Percentiles rank a stretch among this genome's conserved stretches.
phyloP scores from a whole-genome alignment of 2,329 filamentous ascomycete species.

The Diplodia scrobiculata region DNA sequence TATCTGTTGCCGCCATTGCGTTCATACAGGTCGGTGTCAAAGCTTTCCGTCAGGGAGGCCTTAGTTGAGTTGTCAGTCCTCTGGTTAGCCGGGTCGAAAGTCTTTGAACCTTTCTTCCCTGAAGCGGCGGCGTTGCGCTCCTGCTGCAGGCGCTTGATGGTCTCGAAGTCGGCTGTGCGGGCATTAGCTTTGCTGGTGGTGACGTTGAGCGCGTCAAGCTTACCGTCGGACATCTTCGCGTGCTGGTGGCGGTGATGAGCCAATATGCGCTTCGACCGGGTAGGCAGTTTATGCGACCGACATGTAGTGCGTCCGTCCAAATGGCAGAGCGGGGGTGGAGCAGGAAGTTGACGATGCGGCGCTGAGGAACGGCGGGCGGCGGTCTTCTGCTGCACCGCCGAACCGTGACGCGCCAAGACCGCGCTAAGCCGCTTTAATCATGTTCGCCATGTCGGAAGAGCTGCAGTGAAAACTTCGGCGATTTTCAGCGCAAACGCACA shows the following conservation, averaged over 20 bases:
- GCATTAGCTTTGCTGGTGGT: slow-evolving; percentile 29
- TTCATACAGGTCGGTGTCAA: slow-evolving; percentile 87
- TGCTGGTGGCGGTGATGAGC: slow-evolving; percentile 18
- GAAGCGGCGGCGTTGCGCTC: slow-evolving; percentile 84
- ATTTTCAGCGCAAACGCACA: not conserved
- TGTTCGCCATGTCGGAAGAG: not conserved
- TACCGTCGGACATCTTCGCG: slow-evolving; percentile 42
- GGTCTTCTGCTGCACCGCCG: slow-evolving; percentile 20
- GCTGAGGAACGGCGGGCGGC: slow-evolving; percentile 17
- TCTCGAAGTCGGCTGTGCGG: slow-evolving; percentile 73
- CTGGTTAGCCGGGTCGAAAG: slow-evolving; percentile 76
- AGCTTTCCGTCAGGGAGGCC: slow-evolving; percentile 84
- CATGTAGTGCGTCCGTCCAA: slow-evolving; percentile 23
- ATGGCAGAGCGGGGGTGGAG: not conserved
- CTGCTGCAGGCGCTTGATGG: slow-evolving; percentile 83
- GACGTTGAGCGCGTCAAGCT: slow-evolving; percentile 16
- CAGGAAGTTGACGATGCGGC: slow-evolving; percentile 12
- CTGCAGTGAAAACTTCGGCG: not conserved
- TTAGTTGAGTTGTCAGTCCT: slow-evolving; percentile 83
- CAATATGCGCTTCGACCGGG: slow-evolving; percentile 18
- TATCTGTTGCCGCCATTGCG: slow-evolving; percentile 76
- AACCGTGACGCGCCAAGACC: slow-evolving; percentile 23
- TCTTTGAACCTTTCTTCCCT: slow-evolving; percentile 77
- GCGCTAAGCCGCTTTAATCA: slow-evolving; percentile 18
- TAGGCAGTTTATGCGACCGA: slow-evolving; percentile 21